Evolutionary conservation across 345 rosid species (phyloP).

Genomic region (Geranium rotundifolium): DNA sequence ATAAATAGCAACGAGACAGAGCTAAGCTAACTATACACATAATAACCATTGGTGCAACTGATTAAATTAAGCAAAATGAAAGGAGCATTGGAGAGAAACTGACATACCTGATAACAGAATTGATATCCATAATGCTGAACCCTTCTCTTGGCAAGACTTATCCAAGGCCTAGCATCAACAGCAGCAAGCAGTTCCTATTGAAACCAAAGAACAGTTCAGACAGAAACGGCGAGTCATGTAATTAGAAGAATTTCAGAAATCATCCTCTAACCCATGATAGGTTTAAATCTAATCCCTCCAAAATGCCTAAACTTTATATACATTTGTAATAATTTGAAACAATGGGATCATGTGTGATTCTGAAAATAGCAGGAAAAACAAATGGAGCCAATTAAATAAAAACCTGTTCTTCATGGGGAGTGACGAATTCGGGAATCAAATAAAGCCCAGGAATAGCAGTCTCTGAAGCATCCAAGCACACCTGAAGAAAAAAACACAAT

Average conservation of each 20-base stretch:
- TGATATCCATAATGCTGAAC: slow-evolving; percentile 96
- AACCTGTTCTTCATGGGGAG: slow-evolving; percentile 61
- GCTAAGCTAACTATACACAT: neutral
- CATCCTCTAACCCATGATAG: neutral
- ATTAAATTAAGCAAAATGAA: neutral
- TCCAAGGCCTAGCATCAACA: slow-evolving; percentile 71
- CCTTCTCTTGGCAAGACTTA: slow-evolving; percentile 66
- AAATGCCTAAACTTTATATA: neutral
- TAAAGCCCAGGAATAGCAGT: slow-evolving; percentile 73
- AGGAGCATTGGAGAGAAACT: neutral
- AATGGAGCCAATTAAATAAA: neutral
- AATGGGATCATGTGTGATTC: no score
- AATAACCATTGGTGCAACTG: neutral
- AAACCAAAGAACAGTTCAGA: neutral
- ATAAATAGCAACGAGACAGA: neutral
- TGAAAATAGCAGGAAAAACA: neutral
- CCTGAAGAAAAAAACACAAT: slow-evolving; percentile 34
- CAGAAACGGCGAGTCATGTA: neutral
- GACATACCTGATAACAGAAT: slow-evolving; percentile 62
- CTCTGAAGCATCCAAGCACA: slow-evolving; percentile 47
- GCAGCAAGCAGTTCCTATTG: slow-evolving; percentile 68
- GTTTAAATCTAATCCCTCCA: neutral
- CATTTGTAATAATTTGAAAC: no score
- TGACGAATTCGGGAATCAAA: slow-evolving; percentile 55
- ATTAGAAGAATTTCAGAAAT: neutral